Conservation (phyloP, 2,329 filamentous ascomycete species). For the Penicillium concentricum region DNA sequence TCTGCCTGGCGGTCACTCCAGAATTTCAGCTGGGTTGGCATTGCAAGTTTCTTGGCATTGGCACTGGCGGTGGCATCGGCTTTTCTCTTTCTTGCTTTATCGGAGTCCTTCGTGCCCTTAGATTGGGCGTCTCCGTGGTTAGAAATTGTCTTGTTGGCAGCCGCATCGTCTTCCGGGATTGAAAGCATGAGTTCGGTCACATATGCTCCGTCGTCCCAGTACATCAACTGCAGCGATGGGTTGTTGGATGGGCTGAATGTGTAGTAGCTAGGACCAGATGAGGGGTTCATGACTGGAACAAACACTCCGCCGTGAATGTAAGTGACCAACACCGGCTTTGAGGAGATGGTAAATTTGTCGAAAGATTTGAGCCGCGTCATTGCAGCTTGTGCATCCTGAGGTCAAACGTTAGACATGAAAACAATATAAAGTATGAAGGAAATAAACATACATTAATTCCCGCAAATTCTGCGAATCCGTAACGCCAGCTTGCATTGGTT, state of each 20-base stretch:
- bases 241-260: conserved; percentile 72
- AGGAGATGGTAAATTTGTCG: conserved; percentile 75
- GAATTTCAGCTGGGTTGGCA: conserved; percentile 67
- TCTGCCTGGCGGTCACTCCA: conserved; percentile 71
- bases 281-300: conserved; percentile 66
- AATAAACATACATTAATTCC: conserved; percentile 55
- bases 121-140: conserved; percentile 25
- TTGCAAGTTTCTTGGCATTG: conserved; percentile 47
- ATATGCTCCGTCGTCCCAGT: conserved; percentile 74
- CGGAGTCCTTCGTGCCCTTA: conserved; percentile 40
- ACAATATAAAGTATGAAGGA: neutral
- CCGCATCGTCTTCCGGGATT: conserved; percentile 46
- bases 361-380: conserved; percentile 69
- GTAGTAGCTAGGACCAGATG: conserved; percentile 58
- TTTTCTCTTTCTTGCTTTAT: conserved; percentile 50
- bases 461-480: conserved; percentile 81
- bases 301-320: conserved; percentile 86
- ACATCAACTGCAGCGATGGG: conserved; percentile 65
- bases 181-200: conserved; percentile 64
- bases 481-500: conserved; percentile 72
- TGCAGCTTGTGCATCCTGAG: conserved; percentile 68
- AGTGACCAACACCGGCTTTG: conserved; percentile 66
- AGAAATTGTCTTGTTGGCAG: conserved; percentile 15
- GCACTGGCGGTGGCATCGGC: conserved; percentile 40
- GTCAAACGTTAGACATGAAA: neutral